Percentiles rank a stretch among this genome's conserved stretches.
These are phyloP conservation scores for Neocucurbitaria cava DNA, from an alignment of 2,329 filamentous ascomycete species.

Conservation along the genomic window DNA sequence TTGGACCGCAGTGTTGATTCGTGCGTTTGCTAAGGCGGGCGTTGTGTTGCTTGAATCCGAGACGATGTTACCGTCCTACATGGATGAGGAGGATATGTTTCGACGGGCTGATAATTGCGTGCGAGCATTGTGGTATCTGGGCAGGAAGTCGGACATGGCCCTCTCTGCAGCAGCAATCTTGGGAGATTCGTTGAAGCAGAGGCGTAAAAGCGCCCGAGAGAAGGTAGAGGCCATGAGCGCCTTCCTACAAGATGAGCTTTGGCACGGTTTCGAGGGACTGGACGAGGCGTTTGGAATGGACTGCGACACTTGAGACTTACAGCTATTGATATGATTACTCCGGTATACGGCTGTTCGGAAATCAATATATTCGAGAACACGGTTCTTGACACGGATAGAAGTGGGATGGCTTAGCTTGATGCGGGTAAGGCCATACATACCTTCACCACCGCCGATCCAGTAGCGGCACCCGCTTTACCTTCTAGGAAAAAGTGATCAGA, in stretches of 20 bases:
- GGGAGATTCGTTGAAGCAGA: slow-evolving; percentile 42
- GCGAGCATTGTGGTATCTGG: slow-evolving; percentile 61
- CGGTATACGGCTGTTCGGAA: not conserved
- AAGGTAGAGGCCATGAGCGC: slow-evolving; percentile 31
- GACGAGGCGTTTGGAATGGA: slow-evolving; percentile 25
- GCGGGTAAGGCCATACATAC: not conserved
- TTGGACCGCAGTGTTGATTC: slow-evolving; percentile 63
- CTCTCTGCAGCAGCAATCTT: slow-evolving; percentile 49
- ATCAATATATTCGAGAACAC: not conserved
- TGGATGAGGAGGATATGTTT: slow-evolving; percentile 36
- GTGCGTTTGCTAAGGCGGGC: slow-evolving; percentile 59
- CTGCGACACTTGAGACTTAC: slow-evolving; percentile 11
- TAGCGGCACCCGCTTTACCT: not conserved
- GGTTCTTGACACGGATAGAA: not conserved
- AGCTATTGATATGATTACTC: no score
- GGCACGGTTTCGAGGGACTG: slow-evolving; percentile 32
- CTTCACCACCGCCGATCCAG: not conserved
- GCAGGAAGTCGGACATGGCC: slow-evolving; percentile 63
- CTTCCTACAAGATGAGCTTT: slow-evolving; percentile 34
- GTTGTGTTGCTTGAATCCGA: slow-evolving; percentile 49
- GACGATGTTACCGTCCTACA: slow-evolving; percentile 12
- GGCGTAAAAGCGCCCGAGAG: slow-evolving; percentile 29
- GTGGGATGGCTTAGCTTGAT: not conserved
- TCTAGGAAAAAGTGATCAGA: not conserved
- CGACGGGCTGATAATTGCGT: slow-evolving; percentile 58